These are phyloP conservation scores for Mycosphaerella sp. DNA, from an alignment of 2,329 filamentous ascomycete species.

Conservation along the genomic window DNA sequence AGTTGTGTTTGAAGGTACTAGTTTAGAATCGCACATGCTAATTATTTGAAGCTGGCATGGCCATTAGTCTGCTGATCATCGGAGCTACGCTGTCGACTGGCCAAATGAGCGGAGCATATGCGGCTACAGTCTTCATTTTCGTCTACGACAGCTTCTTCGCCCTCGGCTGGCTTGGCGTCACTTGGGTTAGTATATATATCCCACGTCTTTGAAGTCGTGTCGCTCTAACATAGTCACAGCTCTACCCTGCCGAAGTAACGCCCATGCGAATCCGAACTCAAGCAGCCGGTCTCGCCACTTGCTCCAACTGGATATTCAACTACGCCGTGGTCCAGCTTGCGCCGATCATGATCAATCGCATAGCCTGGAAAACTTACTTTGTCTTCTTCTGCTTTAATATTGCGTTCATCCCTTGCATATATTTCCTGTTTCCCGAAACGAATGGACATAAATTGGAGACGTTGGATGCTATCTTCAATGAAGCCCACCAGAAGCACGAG, in stretches of 20 bases:
- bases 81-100: constrained; percentile 12
- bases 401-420: constrained; percentile 11
- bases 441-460: constrained; percentile 23
- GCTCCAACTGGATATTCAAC: constrained; percentile 39
- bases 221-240: no score
- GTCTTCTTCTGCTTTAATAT: constrained; percentile 40
- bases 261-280: constrained; percentile 47
- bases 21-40: no score
- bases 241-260: constrained; percentile 36
- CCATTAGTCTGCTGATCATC: constrained; percentile 22
- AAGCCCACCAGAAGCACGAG: constrained; percentile 22
- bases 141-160: constrained; percentile 29
- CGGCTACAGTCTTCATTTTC: constrained; percentile 32
- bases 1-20: no score
- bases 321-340: constrained; percentile 31
- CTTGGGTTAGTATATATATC: constrained; percentile 16
- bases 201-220: no score
- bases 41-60: constrained; percentile 20
- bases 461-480: constrained; percentile 24
- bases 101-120: constrained; percentile 17
- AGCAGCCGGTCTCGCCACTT: constrained; percentile 49
- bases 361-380: constrained; percentile 45
- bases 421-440: constrained; percentile 13
- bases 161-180: constrained; percentile 30
- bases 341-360: constrained; percentile 38